Conservation (phyloP, 139 green algal species). For the Closterium sp. region DNA sequence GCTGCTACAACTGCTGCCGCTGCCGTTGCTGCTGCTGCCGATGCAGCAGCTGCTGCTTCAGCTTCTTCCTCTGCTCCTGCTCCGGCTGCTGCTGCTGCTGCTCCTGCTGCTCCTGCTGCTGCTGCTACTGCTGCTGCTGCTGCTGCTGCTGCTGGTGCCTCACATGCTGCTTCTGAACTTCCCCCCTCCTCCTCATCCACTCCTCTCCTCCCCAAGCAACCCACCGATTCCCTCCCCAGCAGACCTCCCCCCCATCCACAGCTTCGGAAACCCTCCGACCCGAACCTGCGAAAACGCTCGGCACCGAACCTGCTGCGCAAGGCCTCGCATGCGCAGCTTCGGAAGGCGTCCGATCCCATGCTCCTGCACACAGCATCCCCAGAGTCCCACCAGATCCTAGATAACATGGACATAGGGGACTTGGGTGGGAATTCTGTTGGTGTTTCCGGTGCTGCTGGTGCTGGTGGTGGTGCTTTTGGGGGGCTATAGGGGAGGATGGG, state of each 20-base stretch:
- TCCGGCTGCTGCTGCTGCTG: no score
- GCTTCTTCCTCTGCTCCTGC: no score
- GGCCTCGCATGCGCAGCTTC: neutral
- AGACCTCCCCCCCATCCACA: neutral
- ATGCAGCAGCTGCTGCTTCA: neutral
- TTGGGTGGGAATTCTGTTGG: neutral
- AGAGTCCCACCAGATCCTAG: neutral
- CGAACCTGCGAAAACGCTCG: neutral
- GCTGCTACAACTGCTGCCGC: neutral
- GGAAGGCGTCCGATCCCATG: neutral
- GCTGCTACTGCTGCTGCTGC: no score
- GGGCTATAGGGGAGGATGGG: slow-evolving; percentile 17
- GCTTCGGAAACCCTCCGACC: neutral
- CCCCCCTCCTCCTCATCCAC: no score
- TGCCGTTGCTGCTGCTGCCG: neutral
- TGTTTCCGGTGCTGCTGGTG: neutral
- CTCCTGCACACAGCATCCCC: neutral
- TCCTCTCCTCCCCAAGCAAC: neutral
- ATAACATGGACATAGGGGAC: neutral
- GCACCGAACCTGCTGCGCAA: neutral
- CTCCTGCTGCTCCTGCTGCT: no score
- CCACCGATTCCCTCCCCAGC: neutral
- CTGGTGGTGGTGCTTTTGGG: neutral
- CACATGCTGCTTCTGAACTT: no score
- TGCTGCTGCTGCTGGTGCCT: no score